A percentile compares a stretch with the other conserved stretches of the same genome.
phyloP scores from a whole-genome alignment of 345 rosid species.

The Tarenaya hassleriana region DNA sequence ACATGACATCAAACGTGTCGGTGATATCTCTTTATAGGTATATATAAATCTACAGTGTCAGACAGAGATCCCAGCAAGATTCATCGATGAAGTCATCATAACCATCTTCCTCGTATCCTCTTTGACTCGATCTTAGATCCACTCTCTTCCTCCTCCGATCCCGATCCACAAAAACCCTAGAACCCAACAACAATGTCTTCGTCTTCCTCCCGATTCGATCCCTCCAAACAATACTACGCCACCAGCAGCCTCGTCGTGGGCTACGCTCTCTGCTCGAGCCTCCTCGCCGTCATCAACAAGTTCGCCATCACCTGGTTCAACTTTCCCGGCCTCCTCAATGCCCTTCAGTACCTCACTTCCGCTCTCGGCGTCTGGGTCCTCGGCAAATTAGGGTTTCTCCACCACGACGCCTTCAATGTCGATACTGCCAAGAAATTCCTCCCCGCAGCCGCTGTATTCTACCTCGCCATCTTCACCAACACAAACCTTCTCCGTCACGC shows the following conservation, averaged over 20 bases:
- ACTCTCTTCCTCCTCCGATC: constrained; percentile 18
- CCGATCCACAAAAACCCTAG: not conserved
- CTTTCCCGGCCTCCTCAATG: constrained; percentile 86
- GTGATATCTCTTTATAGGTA: no score
- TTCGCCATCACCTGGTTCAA: constrained; percentile 83
- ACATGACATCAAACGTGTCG: no score
- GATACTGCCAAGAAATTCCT: constrained; percentile 89
- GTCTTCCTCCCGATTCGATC: constrained; percentile 38
- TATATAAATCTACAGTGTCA: no score
- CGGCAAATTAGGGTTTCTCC: constrained; percentile 70
- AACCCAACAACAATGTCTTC: constrained; percentile 26
- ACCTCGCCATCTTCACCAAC: constrained; percentile 91
- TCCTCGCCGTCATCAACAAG: constrained; percentile 96
- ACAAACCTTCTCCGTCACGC: constrained; percentile 96
- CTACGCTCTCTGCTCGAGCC: constrained; percentile 93
- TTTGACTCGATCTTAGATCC: constrained; percentile 17
- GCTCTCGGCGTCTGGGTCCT: constrained; percentile 75
- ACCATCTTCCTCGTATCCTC: no score
- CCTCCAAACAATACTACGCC: constrained; percentile 41
- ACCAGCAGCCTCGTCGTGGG: constrained; percentile 82
- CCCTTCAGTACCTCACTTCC: constrained; percentile 79
- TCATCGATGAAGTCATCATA: no score
- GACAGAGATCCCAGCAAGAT: no score
- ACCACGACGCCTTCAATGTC: constrained; percentile 68
- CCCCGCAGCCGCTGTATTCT: constrained; percentile 89